Conservation (phyloP, 129 eudicot genomes). For the Pittosporum tobira region DNA sequence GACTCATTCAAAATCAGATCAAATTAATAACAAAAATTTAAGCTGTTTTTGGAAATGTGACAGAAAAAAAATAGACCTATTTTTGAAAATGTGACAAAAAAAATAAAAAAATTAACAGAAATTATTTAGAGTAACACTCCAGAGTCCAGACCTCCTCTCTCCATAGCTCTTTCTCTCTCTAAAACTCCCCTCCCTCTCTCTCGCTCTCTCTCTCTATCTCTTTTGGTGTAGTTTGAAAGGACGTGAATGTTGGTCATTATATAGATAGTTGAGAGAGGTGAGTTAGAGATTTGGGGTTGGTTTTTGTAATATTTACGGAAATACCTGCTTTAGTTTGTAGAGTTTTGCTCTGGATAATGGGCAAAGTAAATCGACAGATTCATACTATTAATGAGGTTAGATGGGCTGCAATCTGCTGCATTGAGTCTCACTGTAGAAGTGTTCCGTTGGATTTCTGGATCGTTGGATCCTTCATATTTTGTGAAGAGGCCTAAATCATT, state of each 20-base stretch:
- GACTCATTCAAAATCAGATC: slow-evolving; percentile 35
- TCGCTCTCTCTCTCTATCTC: slow-evolving; percentile 26
- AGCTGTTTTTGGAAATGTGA: not conserved
- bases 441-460: not conserved
- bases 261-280: slow-evolving; percentile 20
- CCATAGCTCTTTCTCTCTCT: slow-evolving; percentile 21
- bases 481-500: no score
- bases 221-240: slow-evolving; percentile 39
- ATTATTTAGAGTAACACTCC: not conserved
- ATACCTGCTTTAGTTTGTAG: slow-evolving; percentile 15
- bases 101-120: slow-evolving; percentile 3
- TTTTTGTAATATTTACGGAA: slow-evolving; percentile 28
- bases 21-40: not conserved
- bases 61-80: not conserved
- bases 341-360: not conserved
- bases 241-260: slow-evolving; percentile 24
- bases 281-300: slow-evolving; percentile 1
- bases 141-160: slow-evolving; percentile 21
- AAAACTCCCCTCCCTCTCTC: not conserved
- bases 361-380: not conserved
- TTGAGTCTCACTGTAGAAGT: not conserved
- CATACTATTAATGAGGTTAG: slow-evolving; percentile 7
- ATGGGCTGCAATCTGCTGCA: slow-evolving; percentile 2
- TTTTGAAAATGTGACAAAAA: not conserved
- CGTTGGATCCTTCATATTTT: no score